A percentile compares a stretch with the other conserved stretches of the same genome.
Evolutionary conservation across 164 flowering plant genomes (phyloP).

Genomic region (Magnolia changhungtana): DNA sequence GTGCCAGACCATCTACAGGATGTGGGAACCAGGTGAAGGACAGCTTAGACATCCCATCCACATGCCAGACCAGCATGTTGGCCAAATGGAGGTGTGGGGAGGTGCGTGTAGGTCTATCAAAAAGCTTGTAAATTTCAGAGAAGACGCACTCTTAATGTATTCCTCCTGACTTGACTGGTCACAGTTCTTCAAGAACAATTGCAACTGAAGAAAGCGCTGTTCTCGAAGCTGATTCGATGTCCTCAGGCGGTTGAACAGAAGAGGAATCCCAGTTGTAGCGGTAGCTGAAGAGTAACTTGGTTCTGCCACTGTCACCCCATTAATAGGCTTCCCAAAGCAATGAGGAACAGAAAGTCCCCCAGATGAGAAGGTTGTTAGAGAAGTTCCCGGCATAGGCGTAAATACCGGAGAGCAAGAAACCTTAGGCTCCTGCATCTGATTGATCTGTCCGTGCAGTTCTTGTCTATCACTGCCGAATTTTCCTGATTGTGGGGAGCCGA

Average conservation of each 20-base stretch:
- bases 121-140: slow-evolving; percentile 3
- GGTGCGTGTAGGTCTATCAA: too few relatives aligned
- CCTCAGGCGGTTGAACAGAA: slow-evolving; percentile 19
- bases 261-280: slow-evolving; percentile 16
- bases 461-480: slow-evolving; percentile 7
- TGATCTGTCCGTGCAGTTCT: slow-evolving; percentile 18
- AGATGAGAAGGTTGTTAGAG: slow-evolving; percentile 27
- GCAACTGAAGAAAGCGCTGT: slow-evolving; percentile 54
- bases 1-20: too few relatives aligned
- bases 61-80: too few relatives aligned
- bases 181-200: slow-evolving; percentile 46
- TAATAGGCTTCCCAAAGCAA: slow-evolving; percentile 31
- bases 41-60: too few relatives aligned
- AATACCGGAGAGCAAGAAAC: slow-evolving; percentile 33
- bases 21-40: too few relatives aligned
- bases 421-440: slow-evolving; percentile 35
- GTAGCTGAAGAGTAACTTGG: slow-evolving; percentile 19
- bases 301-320: slow-evolving; percentile 21
- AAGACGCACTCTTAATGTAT: slow-evolving; percentile 60
- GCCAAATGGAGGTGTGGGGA: too few relatives aligned
- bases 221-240: slow-evolving; percentile 39
- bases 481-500: neutral
- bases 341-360: slow-evolving; percentile 41
- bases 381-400: slow-evolving; percentile 30
- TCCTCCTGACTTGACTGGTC: slow-evolving; percentile 64